Conservation (phyloP, 257 asterid species). For the Jacaranda mimosifolia region DNA sequence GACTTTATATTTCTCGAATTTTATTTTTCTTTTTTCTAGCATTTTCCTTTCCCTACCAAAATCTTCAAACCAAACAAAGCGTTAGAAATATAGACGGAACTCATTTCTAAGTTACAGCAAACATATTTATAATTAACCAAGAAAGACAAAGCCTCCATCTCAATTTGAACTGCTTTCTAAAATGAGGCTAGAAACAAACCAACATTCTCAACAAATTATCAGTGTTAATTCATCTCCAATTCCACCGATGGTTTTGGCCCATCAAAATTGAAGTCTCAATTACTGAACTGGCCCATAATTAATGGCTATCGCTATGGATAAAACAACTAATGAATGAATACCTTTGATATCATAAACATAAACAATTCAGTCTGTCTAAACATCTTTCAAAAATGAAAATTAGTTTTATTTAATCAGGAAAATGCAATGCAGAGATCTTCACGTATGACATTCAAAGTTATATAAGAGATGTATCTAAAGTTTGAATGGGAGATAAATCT, state of each 20-base stretch:
- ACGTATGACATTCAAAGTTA: neutral
- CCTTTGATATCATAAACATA: slow-evolving; percentile 27
- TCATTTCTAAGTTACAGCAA: slow-evolving; percentile 21
- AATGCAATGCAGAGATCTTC: neutral
- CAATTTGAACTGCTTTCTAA: slow-evolving; percentile 14
- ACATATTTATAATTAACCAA: neutral
- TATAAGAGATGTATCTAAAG: slow-evolving; percentile 1
- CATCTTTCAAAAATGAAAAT: neutral
- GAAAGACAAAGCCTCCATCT: slow-evolving; percentile 25
- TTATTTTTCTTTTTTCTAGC: too few relatives aligned
- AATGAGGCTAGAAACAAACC: slow-evolving; percentile 22
- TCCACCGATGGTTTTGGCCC: slow-evolving; percentile 40
- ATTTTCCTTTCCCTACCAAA: too few relatives aligned
- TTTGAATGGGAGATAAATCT: slow-evolving; percentile 2
- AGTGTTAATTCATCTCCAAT: slow-evolving; percentile 35
- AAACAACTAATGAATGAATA: neutral
- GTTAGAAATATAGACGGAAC: neutral
- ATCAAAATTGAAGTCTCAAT: slow-evolving; percentile 48
- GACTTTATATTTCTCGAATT: too few relatives aligned
- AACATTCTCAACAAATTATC: slow-evolving; percentile 14
- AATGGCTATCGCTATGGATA: slow-evolving; percentile 35
- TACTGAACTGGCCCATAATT: slow-evolving; percentile 55
- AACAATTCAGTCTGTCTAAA: neutral
- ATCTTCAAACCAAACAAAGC: too few relatives aligned
- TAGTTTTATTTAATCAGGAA: neutral